Conservation (phyloP, 2,329 filamentous ascomycete genomes). For the Pseudopyricularia cyperi region DNA sequence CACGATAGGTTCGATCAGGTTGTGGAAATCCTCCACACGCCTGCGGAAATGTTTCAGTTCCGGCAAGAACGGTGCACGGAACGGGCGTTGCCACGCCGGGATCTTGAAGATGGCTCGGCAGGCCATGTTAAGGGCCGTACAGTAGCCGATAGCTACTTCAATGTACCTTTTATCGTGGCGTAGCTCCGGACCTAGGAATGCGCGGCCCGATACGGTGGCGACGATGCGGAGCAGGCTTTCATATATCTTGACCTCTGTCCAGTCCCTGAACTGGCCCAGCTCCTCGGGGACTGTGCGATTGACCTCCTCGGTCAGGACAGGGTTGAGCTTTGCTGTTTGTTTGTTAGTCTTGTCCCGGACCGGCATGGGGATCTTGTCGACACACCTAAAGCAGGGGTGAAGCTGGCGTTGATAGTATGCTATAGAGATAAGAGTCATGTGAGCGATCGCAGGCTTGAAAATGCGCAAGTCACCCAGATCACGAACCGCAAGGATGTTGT, state of each 20-base stretch:
- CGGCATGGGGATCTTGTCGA: background rate
- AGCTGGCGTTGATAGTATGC: slow-evolving; percentile 15
- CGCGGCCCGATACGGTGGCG: slow-evolving; percentile 28
- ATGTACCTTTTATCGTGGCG: slow-evolving; percentile 30
- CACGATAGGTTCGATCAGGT: slow-evolving; percentile 23
- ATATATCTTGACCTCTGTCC: slow-evolving; percentile 21
- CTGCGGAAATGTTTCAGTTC: slow-evolving; percentile 18
- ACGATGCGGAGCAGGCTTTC: slow-evolving; percentile 28
- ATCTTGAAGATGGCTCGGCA: slow-evolving; percentile 15
- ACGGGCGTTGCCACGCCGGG: slow-evolving; percentile 18
- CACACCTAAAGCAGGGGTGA: slow-evolving; percentile 20
- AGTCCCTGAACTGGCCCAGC: slow-evolving; percentile 23
- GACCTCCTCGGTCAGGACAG: slow-evolving; percentile 24
- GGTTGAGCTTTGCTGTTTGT: slow-evolving; percentile 18
- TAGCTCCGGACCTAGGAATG: slow-evolving; percentile 34
- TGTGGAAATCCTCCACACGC: slow-evolving; percentile 17
- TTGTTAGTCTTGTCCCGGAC: background rate
- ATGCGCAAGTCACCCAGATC: too few species aligned
- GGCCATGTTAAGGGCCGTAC: slow-evolving; percentile 23
- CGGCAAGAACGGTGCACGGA: slow-evolving; percentile 18
- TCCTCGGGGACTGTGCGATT: slow-evolving; percentile 17
- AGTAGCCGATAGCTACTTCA: slow-evolving; percentile 33
- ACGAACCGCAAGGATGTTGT: background rate
- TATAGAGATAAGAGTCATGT: slow-evolving; percentile 5
- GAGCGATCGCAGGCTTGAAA: background rate